phyloP scores from a whole-genome alignment of 148 eudicot species.

The Polygonum aviculare region DNA sequence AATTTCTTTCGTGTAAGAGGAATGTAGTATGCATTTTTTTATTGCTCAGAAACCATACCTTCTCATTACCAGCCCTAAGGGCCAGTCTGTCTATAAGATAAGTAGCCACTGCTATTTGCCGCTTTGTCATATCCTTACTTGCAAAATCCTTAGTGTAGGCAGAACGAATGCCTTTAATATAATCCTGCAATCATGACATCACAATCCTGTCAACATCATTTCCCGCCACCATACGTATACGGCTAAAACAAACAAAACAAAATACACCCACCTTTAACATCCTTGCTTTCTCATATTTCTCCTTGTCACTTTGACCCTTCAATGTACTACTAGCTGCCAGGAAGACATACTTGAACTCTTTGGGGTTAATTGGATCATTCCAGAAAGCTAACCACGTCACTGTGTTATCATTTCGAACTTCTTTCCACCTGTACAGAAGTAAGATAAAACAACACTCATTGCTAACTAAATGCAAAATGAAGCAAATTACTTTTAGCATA shows the following conservation, averaged over 20 bases:
- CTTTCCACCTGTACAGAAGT: conserved; percentile 74
- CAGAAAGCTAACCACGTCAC: conserved; percentile 98
- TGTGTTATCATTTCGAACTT: conserved; percentile 88
- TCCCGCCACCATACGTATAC: not conserved
- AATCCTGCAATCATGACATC: conserved; percentile 40
- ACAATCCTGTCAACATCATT: not conserved
- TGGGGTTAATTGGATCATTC: conserved; percentile 94
- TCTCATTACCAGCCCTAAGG: conserved; percentile 99
- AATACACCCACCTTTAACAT: conserved; percentile 50
- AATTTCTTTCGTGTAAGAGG: not conserved
- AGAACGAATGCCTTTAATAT: conserved; percentile 65
- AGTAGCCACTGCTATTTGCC: conserved; percentile 96
- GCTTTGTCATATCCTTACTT: conserved; percentile 55
- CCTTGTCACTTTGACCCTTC: conserved; percentile 98
- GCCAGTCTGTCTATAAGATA: conserved; percentile 96
- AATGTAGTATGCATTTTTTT: not conserved
- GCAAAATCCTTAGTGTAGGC: conserved; percentile 72
- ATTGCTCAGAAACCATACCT: conserved; percentile 37
- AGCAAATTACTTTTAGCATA: not conserved
- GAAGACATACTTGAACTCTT: conserved; percentile 93
- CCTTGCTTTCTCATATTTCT: conserved; percentile 94
- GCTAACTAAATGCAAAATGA: not conserved
- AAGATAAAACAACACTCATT: not conserved
- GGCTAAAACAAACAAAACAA: not conserved
- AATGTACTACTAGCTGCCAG: conserved; percentile 90